Evolutionary conservation across 805 yeast species (phyloP).

Genomic region (Peterozyma toletana): DNA sequence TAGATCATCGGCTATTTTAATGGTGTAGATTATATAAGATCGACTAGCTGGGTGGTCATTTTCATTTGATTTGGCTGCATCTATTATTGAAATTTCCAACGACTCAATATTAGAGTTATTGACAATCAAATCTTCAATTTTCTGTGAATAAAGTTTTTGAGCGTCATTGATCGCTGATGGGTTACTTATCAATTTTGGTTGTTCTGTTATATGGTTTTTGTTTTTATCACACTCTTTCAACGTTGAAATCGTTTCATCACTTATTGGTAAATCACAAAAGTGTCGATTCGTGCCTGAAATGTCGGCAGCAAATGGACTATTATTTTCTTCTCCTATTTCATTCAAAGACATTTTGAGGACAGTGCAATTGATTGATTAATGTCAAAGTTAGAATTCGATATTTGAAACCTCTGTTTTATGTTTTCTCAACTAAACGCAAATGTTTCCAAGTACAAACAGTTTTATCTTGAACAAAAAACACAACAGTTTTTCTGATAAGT

Average conservation of each 20-base stretch:
- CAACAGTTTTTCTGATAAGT: no score
- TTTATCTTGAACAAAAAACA: no score
- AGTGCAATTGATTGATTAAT: not conserved
- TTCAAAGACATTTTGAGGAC: slow-evolving; percentile 1
- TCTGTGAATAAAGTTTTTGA: slow-evolving; percentile 3
- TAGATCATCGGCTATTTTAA: slow-evolving; percentile 48
- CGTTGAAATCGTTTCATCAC: not conserved
- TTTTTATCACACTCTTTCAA: not conserved
- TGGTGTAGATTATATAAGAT: slow-evolving; percentile 79
- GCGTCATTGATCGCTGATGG: not conserved
- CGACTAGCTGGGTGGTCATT: slow-evolving; percentile 39
- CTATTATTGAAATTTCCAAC: slow-evolving; percentile 38
- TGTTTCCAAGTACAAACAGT: no score
- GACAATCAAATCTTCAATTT: slow-evolving; percentile 6
- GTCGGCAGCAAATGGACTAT: slow-evolving; percentile 2
- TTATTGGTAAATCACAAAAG: slow-evolving; percentile 5
- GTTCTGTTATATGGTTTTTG: no score
- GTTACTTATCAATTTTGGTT: not conserved
- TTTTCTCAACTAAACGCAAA: no score
- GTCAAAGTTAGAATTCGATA: no score
- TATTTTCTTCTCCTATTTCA: slow-evolving; percentile 4
- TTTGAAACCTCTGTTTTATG: no score
- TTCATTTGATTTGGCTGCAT: slow-evolving; percentile 83
- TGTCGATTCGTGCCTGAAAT: not conserved
- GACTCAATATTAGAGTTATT: slow-evolving; percentile 3